Percentiles rank a stretch among this genome's conserved stretches.
These are phyloP conservation scores for Skeletonema menzelii DNA, from an alignment of 108 stramenopile species.

Conservation along the genomic window DNA sequence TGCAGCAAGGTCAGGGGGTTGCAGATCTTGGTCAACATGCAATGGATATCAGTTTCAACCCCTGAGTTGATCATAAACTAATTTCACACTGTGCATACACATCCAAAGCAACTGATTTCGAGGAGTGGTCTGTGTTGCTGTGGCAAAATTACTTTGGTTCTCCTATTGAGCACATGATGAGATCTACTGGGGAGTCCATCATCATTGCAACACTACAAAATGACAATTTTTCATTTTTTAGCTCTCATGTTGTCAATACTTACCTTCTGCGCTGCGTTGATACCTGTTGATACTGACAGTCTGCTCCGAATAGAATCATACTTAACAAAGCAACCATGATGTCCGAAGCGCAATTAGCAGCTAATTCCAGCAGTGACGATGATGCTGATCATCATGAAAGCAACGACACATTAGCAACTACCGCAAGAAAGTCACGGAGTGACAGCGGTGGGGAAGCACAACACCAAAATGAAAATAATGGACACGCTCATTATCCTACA, in stretches of 20 bases:
- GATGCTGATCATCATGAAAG: background rate
- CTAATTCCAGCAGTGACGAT: background rate
- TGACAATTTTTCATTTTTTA: background rate
- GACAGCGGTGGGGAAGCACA: background rate
- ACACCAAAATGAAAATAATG: background rate
- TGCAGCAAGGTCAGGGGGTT: background rate
- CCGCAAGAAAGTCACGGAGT: background rate
- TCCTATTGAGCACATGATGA: no score
- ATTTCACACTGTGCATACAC: background rate
- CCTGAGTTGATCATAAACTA: background rate
- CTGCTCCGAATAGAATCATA: no score
- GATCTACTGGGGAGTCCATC: background rate
- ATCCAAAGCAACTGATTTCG: no score
- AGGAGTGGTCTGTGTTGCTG: no score
- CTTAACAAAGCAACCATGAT: background rate
- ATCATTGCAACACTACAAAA: background rate
- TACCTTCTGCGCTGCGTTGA: no score
- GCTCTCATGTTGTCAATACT: no score
- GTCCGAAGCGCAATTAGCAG: background rate
- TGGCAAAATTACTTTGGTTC: no score
- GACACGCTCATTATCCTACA: background rate
- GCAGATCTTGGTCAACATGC: background rate
- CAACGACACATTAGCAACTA: background rate
- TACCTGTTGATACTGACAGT: no score
- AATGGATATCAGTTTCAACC: background rate